These are phyloP conservation scores for Crithidia brevicula DNA, from an alignment of 208 protist genomes.

Conservation along the genomic window DNA sequence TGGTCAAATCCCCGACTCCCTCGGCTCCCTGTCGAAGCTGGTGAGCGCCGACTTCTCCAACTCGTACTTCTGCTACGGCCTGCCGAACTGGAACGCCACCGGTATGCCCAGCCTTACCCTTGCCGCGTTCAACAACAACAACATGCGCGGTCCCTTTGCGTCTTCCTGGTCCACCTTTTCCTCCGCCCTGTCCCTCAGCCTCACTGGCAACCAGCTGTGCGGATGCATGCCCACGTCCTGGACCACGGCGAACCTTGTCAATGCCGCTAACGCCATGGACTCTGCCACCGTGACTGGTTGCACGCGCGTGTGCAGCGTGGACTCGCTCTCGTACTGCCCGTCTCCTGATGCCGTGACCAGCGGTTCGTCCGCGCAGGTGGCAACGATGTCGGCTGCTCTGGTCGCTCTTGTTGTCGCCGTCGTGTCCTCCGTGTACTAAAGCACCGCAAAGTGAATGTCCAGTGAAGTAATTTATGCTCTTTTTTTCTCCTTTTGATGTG, in stretches of 20 bases:
- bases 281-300: slow-evolving; percentile 9
- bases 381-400: neutral
- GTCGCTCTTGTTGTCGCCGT: neutral
- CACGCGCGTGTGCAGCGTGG: slow-evolving; percentile 12
- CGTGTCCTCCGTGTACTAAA: slow-evolving; percentile 5
- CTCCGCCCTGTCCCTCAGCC: slow-evolving; percentile 9
- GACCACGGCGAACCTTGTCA: slow-evolving; percentile 14
- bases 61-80: slow-evolving; percentile 26
- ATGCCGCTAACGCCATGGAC: slow-evolving; percentile 24
- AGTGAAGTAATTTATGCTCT: neutral
- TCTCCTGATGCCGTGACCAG: neutral
- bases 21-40: slow-evolving; percentile 9
- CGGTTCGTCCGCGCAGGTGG: slow-evolving; percentile 6
- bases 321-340: slow-evolving; percentile 19
- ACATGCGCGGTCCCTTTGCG: slow-evolving; percentile 29
- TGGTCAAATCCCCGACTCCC: slow-evolving; percentile 12
- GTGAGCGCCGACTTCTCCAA: slow-evolving; percentile 15
- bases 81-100: slow-evolving; percentile 31
- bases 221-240: slow-evolving; percentile 28
- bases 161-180: slow-evolving; percentile 31
- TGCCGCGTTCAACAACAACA: slow-evolving; percentile 23
- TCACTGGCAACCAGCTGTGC: slow-evolving; percentile 31
- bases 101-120: slow-evolving; percentile 17
- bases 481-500: neutral
- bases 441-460: neutral